Evolutionary conservation across 768 basidiomycete species (phyloP).

Genomic region (Hypsizygus marmoreus): DNA sequence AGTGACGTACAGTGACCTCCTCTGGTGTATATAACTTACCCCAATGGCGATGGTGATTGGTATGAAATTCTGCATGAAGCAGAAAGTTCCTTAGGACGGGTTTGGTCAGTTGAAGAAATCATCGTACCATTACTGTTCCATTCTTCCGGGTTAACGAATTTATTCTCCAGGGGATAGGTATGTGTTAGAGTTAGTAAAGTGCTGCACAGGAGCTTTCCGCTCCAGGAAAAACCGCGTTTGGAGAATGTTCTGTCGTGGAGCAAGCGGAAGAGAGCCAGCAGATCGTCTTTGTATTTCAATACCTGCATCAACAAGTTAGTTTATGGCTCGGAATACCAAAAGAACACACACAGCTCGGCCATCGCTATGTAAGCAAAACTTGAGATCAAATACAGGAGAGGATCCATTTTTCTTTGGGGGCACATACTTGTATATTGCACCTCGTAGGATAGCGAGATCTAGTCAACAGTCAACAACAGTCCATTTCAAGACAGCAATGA

Average conservation of each 20-base stretch:
- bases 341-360: slow-evolving; percentile 54
- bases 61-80: slow-evolving; percentile 59
- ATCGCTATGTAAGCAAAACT: slow-evolving; percentile 42
- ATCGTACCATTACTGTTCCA: slow-evolving; percentile 68
- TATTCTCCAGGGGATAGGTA: slow-evolving; percentile 79
- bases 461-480: slow-evolving; percentile 10
- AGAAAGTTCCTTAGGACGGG: slow-evolving; percentile 4
- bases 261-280: slow-evolving; percentile 60
- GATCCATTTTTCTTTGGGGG: too few species aligned
- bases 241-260: slow-evolving; percentile 74
- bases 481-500: slow-evolving; percentile 5
- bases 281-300: slow-evolving; percentile 60
- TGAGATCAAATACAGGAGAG: too few species aligned
- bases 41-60: slow-evolving; percentile 75
- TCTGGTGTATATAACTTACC: slow-evolving; percentile 73
- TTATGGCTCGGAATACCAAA: background rate
- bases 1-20: slow-evolving; percentile 61
- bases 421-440: slow-evolving; percentile 82
- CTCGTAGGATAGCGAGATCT: slow-evolving; percentile 77
- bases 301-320: slow-evolving; percentile 41
- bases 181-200: slow-evolving; percentile 74
- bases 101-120: background rate
- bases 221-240: slow-evolving; percentile 83
- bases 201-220: slow-evolving; percentile 74
- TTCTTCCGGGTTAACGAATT: slow-evolving; percentile 76